phyloP scores from a whole-genome alignment of 1,139 yeast genomes.

The Scheffersomyces quercinus region DNA sequence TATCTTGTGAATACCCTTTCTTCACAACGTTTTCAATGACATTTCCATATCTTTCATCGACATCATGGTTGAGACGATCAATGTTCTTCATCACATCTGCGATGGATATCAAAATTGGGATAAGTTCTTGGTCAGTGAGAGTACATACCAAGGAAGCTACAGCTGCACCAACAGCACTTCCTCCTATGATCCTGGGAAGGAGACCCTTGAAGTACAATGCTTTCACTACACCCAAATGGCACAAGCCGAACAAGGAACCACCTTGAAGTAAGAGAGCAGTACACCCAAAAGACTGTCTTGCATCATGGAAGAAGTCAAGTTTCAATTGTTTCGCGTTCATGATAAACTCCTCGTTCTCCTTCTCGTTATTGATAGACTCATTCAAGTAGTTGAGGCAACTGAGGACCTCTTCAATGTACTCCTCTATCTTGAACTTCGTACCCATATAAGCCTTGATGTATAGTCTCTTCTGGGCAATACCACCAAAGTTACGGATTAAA shows the following conservation, averaged over 20 bases:
- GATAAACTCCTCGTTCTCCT: slow-evolving; percentile 32
- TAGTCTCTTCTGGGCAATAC: slow-evolving; percentile 76
- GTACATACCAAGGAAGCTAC: slow-evolving; percentile 86
- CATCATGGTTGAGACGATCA: slow-evolving; percentile 51
- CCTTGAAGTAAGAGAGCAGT: slow-evolving; percentile 92
- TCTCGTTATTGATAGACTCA: slow-evolving; percentile 34
- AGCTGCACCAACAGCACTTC: slow-evolving; percentile 92
- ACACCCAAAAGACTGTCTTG: slow-evolving; percentile 85
- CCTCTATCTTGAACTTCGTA: slow-evolving; percentile 84
- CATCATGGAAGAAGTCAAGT: slow-evolving; percentile 85
- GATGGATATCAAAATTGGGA: slow-evolving; percentile 47
- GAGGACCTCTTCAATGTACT: slow-evolving; percentile 75
- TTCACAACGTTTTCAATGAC: slow-evolving; percentile 64
- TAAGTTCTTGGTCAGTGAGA: slow-evolving; percentile 55
- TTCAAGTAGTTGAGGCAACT: slow-evolving; percentile 61
- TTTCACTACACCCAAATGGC: slow-evolving; percentile 89
- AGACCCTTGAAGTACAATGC: slow-evolving; percentile 73
- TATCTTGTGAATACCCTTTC: slow-evolving; percentile 85
- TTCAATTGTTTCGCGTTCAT: slow-evolving; percentile 61
- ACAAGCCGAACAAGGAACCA: slow-evolving; percentile 88
- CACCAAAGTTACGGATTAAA: slow-evolving; percentile 85
- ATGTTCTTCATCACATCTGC: slow-evolving; percentile 54
- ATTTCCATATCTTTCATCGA: slow-evolving; percentile 65
- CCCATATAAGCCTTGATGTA: slow-evolving; percentile 86
- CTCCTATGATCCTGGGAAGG: slow-evolving; percentile 85